phyloP scores from a whole-genome alignment of 2,329 filamentous ascomycete species.

The Fusarium torulosum region DNA sequence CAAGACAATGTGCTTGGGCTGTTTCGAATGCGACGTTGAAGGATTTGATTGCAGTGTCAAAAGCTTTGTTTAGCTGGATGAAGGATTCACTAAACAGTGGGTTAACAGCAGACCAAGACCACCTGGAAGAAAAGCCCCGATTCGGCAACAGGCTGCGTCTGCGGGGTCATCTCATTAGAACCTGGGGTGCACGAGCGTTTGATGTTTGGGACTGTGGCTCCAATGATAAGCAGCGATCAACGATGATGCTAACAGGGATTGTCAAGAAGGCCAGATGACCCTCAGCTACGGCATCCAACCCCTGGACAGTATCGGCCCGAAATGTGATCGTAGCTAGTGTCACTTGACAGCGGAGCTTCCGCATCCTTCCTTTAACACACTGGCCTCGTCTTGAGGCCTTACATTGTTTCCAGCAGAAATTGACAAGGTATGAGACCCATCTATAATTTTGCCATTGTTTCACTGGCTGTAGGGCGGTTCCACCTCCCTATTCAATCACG shows the following conservation, averaged over 20 bases:
- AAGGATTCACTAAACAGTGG: constrained; percentile 12
- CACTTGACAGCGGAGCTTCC: constrained; percentile 31
- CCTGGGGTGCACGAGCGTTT: constrained; percentile 24
- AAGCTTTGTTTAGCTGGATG: not conserved
- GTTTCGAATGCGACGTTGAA: constrained; percentile 6
- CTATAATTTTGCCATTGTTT: not conserved
- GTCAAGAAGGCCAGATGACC: constrained; percentile 6
- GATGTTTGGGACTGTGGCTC: constrained; percentile 7
- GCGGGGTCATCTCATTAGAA: constrained; percentile 29
- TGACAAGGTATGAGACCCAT: not conserved
- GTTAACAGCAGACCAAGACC: not conserved
- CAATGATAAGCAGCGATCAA: constrained; percentile 13
- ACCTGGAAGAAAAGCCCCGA: constrained; percentile 3
- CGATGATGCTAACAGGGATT: constrained; percentile 23
- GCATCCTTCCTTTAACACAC: constrained; percentile 8
- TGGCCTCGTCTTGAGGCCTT: not conserved
- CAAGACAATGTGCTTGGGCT: not conserved
- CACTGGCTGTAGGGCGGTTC: not conserved
- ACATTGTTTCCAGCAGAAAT: not conserved
- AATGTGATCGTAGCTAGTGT: constrained; percentile 7
- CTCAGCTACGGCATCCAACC: not conserved
- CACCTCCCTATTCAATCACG: constrained; percentile 20
- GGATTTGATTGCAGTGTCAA: constrained; percentile 30
- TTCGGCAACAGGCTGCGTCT: not conserved
- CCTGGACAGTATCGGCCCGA: constrained; percentile 26